Conservation (phyloP, 2,329 filamentous ascomycete species). For the Fusarium redolens region DNA sequence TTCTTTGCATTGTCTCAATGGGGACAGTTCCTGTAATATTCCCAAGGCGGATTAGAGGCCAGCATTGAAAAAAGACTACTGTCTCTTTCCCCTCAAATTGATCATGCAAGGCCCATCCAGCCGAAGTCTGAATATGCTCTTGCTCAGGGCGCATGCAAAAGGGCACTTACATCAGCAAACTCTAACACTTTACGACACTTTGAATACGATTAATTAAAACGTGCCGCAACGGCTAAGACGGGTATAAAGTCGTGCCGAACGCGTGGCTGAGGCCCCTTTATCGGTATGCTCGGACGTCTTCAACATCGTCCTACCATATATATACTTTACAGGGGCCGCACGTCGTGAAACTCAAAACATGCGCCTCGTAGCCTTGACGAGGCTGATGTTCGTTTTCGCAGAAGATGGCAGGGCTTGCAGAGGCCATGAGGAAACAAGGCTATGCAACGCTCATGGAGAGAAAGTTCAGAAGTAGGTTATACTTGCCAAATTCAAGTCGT, state of each 20-base stretch:
- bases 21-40: not conserved
- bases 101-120: not conserved
- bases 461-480: not conserved
- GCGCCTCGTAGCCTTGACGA: not conserved
- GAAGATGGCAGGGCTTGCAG: not conserved
- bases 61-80: not conserved
- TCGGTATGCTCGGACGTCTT: not conserved
- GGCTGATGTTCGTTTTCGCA: not conserved
- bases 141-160: not conserved
- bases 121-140: not conserved
- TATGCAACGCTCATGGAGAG: not conserved
- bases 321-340: not conserved
- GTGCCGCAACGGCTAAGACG: not conserved
- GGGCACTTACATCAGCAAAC: not conserved
- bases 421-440: not conserved
- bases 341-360: not conserved
- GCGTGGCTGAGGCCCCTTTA: slow-evolving; percentile 2
- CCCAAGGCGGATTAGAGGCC: not conserved
- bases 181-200: not conserved
- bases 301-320: not conserved
- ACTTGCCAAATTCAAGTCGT: not conserved
- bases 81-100: not conserved
- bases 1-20: not conserved
- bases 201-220: not conserved
- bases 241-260: not conserved